Evolutionary conservation across 169 alveolate species (phyloP).

Genomic region (Plasmodium relictum): DNA sequence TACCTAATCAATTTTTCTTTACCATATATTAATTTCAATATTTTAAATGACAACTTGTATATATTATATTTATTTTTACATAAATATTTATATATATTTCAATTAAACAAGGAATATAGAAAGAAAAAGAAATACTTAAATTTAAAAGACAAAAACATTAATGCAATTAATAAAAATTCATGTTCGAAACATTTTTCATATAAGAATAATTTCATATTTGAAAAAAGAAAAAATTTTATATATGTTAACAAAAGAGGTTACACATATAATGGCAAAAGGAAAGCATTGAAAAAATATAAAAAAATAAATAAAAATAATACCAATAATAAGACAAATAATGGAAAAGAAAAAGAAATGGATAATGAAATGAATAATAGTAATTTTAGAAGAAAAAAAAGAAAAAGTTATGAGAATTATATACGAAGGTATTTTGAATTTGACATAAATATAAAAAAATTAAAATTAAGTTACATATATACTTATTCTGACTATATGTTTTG

Average conservation of each 20-base stretch:
- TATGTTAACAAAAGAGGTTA: neutral
- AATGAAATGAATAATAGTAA: neutral
- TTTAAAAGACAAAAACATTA: neutral
- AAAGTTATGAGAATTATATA: neutral
- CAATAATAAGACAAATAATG: neutral
- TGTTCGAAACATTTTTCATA: too few species aligned
- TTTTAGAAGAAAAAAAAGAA: neutral
- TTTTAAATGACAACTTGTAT: constrained; percentile 15
- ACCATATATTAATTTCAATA: constrained; percentile 7
- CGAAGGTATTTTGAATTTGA: neutral
- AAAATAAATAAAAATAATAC: neutral
- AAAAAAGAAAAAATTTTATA: too few species aligned
- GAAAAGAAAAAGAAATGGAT: neutral
- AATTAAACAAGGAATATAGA: constrained; percentile 4
- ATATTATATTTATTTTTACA: constrained; percentile 20
- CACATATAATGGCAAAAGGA: neutral
- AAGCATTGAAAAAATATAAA: neutral
- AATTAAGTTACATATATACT: constrained; percentile 6
- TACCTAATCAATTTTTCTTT: neutral
- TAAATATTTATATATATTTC: constrained; percentile 20
- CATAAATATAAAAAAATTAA: neutral
- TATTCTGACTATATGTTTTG: constrained; percentile 13
- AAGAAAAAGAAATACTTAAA: neutral
- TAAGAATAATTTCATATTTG: too few species aligned
- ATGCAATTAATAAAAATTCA: neutral